Base-by-base conservation (phyloP, 202 grass and related monocot species). In the Zizania palustris region DNA sequence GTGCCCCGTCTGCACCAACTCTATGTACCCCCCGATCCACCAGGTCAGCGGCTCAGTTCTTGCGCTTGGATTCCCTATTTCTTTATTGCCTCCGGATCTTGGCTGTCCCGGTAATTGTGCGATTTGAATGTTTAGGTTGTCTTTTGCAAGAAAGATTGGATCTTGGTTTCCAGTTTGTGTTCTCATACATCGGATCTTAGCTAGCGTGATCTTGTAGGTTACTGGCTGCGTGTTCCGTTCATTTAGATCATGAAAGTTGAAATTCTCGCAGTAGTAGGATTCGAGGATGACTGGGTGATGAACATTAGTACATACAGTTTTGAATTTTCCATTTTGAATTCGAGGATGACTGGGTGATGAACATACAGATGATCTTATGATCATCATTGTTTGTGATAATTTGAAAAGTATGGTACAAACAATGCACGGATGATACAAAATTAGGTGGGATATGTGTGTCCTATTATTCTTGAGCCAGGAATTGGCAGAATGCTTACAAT, bases 21-120 rank as follows among this genome's bases (percentile, higher is more conserved):
- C 28, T 28, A 89, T 87, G 90, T 93, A 93, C 18, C 90, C 90
- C 5, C 90, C 90, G 48, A 93, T 93, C 83, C 90, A 93, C 82
- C 90, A 93, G 86, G 86, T 93, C 60, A 73, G 68, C 35, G 37
- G 53, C 74, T 43, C 49, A 11, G 65, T 49, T 60, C 8, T 49
- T 59, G 49, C 18, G 20, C 9, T 56, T 79, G 60, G 9, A 46
- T 48, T 44, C 13, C 14, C 37, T 22, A 43, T 51, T 80, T 80
- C 40, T 21, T 67, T 14, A 39, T 57, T 33, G 14, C 45, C 37
- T 67, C 28, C 58, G 61, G 60, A 77, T 66, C 61, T 66, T 55
- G 34, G 5, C 18, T 40, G 37, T 67, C 36, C 15, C 18, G 50
- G 35, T 36, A 78, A 57, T 53, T 28, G 6, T 18, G 49, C 9